Evolutionary conservation across 306 rosid genomes (phyloP).

Genomic region (Mimosa bimucronata): DNA sequence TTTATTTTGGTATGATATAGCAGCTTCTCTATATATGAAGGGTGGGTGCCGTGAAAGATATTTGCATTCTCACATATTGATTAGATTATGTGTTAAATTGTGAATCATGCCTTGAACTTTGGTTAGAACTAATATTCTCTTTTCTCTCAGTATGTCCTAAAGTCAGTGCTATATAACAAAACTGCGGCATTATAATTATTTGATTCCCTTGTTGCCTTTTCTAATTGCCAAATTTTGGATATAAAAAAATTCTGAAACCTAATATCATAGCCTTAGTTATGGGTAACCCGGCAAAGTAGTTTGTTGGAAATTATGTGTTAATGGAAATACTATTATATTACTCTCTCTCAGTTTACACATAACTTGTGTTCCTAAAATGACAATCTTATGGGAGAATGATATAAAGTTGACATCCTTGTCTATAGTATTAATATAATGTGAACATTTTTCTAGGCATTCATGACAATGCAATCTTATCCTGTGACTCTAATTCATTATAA

Average conservation of each 20-base stretch:
- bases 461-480: not conserved
- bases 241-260: not conserved
- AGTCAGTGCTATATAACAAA: not conserved
- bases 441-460: not conserved
- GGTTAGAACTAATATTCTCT: not conserved
- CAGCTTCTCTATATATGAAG: not conserved
- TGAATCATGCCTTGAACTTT: slow-evolving; percentile 15
- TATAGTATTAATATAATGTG: not conserved
- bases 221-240: not conserved
- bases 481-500: not conserved
- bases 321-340: not conserved
- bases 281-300: not conserved
- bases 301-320: not conserved
- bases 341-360: not conserved
- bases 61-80: not conserved
- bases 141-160: slow-evolving; percentile 8
- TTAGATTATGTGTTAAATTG: not conserved
- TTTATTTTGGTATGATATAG: not conserved
- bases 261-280: slow-evolving; percentile 1
- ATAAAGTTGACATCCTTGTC: not conserved
- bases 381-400: not conserved
- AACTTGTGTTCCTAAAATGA: not conserved
- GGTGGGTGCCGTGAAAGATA: not conserved
- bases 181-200: not conserved
- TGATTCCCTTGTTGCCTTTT: not conserved